Base-by-base conservation (phyloP, 2,329 filamentous ascomycete genomes). In the Neodidymelliopsis sp. region DNA sequence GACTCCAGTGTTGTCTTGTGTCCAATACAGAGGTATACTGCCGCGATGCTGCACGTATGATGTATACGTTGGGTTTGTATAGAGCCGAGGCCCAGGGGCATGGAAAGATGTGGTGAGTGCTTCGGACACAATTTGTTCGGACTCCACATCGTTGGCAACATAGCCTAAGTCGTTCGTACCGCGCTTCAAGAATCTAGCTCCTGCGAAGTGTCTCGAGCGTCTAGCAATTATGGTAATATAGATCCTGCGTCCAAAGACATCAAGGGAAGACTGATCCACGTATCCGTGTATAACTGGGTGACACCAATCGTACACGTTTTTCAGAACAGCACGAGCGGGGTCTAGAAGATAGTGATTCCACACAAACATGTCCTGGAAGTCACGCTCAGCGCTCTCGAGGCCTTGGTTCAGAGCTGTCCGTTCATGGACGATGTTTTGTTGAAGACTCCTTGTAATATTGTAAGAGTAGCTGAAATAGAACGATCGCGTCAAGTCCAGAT, bases 391-490 rank as follows among this genome's bases (percentile, higher is more conserved):
- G 20, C 83, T 81, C 2, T 83, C 77, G 10, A 80, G 74, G 1
- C 89, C 90, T 52, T 85, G 79, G 22, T 84, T 81, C 38, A 96
- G 74, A 2, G 87, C 85, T 37, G 83, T 80, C 28, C 94, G 83
- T 72, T 97, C 91, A 23, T 85, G 82, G 15, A 86, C 87, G 53
- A 99, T 91, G 65, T 99, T 99, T 66, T 93, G 86, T 71, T 99
- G 94, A 35, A 99, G 77, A 1, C 91, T 96, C 43, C 87, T 84
- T 0, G 94, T 99, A 59, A 97, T 89, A 69, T 99, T 91, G 75
- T 99, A 99, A 0, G 93, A 95, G 70, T 97, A 97, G 76, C 93
- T 97, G 77, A 97, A 99, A 74, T 99, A 99, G 72, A 99, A 99
- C 0, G 90, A 95, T 47, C 89, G 84, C 0, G 89, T 91, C 52